These are phyloP conservation scores for Eragrostis nindensis DNA, from an alignment of 176 grass and related monocot genomes.

Conservation along the genomic window DNA sequence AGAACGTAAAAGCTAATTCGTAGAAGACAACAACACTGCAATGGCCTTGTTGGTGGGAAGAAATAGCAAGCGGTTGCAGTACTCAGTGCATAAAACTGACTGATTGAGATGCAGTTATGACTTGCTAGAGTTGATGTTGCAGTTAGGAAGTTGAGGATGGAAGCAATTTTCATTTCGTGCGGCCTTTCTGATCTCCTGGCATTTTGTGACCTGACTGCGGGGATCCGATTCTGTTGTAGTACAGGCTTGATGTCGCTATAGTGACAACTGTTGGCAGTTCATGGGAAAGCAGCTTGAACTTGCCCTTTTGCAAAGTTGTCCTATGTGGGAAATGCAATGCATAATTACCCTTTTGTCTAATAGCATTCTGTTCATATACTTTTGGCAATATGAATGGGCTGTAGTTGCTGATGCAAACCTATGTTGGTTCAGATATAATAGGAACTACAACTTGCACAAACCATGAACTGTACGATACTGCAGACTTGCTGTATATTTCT, in stretches of 20 bases:
- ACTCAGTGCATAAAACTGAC: background rate
- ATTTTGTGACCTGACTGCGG: background rate
- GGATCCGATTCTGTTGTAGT: constrained; percentile 22
- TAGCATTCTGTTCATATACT: background rate
- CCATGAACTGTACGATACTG: background rate
- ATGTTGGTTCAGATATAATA: background rate
- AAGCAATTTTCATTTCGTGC: background rate
- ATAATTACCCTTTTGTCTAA: background rate
- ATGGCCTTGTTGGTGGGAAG: background rate
- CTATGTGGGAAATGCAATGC: background rate
- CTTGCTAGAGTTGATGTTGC: constrained; percentile 12
- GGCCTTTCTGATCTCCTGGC: background rate
- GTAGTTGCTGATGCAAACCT: background rate
- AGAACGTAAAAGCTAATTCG: constrained; percentile 18
- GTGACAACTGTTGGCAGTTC: background rate
- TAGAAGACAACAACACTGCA: background rate
- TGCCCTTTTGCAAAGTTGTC: background rate
- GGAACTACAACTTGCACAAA: background rate
- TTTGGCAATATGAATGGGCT: background rate
- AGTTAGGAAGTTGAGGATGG: background rate
- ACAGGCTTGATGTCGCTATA: too few relatives aligned
- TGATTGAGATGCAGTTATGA: background rate
- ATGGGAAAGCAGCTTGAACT: background rate
- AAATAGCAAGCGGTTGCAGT: background rate
- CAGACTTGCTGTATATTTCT: background rate